Evolutionary conservation across 306 rosid genomes (phyloP), one percentile per base, ranked within the genome.

Genomic region (Prosopis cineraria): DNA sequence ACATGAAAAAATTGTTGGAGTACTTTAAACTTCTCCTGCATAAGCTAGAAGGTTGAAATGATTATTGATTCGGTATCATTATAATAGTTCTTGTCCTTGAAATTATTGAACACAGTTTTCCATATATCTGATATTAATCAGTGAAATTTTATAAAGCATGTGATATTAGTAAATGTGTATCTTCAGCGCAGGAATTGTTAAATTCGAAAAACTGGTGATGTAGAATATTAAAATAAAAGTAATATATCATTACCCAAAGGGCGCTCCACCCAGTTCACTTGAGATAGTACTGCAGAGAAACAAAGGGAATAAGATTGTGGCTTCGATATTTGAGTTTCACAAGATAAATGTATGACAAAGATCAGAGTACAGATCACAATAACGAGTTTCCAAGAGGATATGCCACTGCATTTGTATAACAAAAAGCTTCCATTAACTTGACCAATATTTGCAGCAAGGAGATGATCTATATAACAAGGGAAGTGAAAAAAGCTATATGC

Each of bases 201-300:
- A 4, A 65, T 10, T 36, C 70, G 68, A 55, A 70, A 59, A 47
- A 68, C 41, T 48, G 52, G 72, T 45, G 34, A 67, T 40, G 36
- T 12, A 67, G n/a, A 39, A 39, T 20, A 3, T 66, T 37, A 5
- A 36, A 37, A 37, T 52, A 73, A 44, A 48, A 58, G 31, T 1
- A 31, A 27, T 29, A 76, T 71, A 81, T 39, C 17, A 81, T 88
- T 88, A 92, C 98, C 97, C 97, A 82, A 92, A 94, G 34, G 98
- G 98, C 12, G 97, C 95, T 77, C 98, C 98, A 58, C 83, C 92
- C 68, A 92, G 81, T 59, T 94, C 97, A 79, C 81, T 76, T 72
- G 98, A 89, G 81, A 92, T 85, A 10, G 98, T 92, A 70, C 98
- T 94, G 93, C 85, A 82, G 80, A 83, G 71, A 79, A 78, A 74